Evolutionary conservation across 129 eudicot genomes (phyloP), one percentile per base, ranked within the genome.

Genomic region (Saposhnikovia divaricata): DNA sequence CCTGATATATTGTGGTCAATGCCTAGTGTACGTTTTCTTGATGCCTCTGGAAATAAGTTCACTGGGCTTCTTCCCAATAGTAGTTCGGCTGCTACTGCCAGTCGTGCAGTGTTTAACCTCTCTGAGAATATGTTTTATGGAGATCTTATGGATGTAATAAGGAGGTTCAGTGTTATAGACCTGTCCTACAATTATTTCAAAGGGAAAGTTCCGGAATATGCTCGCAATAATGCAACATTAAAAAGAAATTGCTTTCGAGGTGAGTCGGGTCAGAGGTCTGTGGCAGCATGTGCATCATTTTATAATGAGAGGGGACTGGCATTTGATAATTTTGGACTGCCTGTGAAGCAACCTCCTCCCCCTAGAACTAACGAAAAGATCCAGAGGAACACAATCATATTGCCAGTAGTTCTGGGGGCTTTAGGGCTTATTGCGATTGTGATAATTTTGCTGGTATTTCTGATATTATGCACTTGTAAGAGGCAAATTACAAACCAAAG

Each of bases 131-230:
- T 74, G 85, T 87, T 92, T 78, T 92, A 89, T 82, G 99, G 99
- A 78, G 83, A 79, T 37, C 42, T 96, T 27, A 86, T 87, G 1
- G 65, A 89, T 1, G 77, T 89, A 21, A 66, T 92, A 10, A 86
- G 81, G 81, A 87, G 89, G 78, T 90, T 87, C 82, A 85, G 85
- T 77, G 82, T 80, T 38, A 81, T 87, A 59, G 95, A 92, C 86
- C 82, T 92, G 78, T 92, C 96, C 5, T 84, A 88, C 44, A 96
- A 96, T 87, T 96, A 92, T 86, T 88, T 96, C 44, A 86, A 92
- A 82, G 99, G 99, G 45, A 79, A 50, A 68, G 93, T 92, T 75
- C 97, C 90, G 6, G 81, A 76, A 76, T 86, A 80, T 68, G 88
- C 88, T 57, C 80, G 39, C 37, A 76, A 61, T 66, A 80, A 73